phyloP scores from a whole-genome alignment of 2,329 filamentous ascomycete genomes.

The Monilinia aucupariae region DNA sequence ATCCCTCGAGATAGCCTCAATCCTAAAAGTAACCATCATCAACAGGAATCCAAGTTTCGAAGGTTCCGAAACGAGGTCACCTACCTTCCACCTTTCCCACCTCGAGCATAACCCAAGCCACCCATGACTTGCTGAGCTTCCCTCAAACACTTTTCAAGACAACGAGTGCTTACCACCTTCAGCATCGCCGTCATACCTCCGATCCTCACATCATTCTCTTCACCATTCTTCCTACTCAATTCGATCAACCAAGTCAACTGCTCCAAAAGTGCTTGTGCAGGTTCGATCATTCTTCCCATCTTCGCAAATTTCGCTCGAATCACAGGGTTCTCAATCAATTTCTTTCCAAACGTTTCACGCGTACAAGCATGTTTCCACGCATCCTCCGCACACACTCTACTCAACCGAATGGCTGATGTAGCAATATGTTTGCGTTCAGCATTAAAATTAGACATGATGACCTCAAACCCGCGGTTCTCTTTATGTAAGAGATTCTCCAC shows the following conservation, averaged over 20 bases:
- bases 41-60: conserved; percentile 3
- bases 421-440: conserved; percentile 55
- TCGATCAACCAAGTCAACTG: conserved; percentile 46
- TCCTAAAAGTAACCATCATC: conserved; percentile 28
- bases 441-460: conserved; percentile 57
- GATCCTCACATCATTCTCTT: conserved; percentile 38
- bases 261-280: conserved; percentile 56
- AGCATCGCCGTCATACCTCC: conserved; percentile 48
- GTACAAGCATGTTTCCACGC: conserved; percentile 47
- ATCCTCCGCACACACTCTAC: conserved; percentile 50
- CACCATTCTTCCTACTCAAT: conserved; percentile 21
- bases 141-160: conserved; percentile 47
- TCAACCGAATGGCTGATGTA: conserved; percentile 51
- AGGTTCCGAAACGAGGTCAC: background rate
- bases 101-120: conserved; percentile 47
- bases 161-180: conserved; percentile 48
- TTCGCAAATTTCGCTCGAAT: conserved; percentile 56
- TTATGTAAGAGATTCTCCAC: conserved; percentile 47
- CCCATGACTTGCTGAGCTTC: conserved; percentile 53
- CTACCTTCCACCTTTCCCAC: conserved; percentile 42
- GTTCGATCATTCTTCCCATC: conserved; percentile 54
- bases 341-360: conserved; percentile 53
- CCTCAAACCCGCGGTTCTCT: conserved; percentile 51
- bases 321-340: conserved; percentile 52
- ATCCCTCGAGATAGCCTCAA: conserved; percentile 51